Evolutionary conservation across 805 yeast species (phyloP).

Genomic region (Candida palmyrensis): DNA sequence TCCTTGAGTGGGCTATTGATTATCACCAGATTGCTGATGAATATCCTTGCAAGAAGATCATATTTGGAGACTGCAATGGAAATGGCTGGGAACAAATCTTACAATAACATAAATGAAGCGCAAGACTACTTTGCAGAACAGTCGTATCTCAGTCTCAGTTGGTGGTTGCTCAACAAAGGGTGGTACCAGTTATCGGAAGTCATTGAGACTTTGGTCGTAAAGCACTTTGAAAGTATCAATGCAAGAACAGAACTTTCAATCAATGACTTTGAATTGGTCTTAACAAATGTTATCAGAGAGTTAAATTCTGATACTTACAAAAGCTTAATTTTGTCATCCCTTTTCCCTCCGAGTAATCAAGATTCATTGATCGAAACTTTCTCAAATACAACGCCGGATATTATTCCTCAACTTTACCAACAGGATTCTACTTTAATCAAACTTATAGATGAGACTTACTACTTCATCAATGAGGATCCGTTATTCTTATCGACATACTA

Average conservation of each 20-base stretch:
- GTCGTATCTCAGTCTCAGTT: slow-evolving; percentile 77
- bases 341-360: slow-evolving; percentile 32
- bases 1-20: slow-evolving; percentile 65
- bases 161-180: slow-evolving; percentile 93
- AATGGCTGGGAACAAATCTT: slow-evolving; percentile 49
- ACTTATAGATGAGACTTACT: slow-evolving; percentile 42
- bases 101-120: slow-evolving; percentile 13
- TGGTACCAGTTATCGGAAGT: slow-evolving; percentile 55
- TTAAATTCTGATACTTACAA: slow-evolving; percentile 10
- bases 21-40: slow-evolving; percentile 79
- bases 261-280: slow-evolving; percentile 47
- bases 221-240: slow-evolving; percentile 56
- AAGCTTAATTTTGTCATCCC: slow-evolving; percentile 13
- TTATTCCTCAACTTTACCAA: slow-evolving; percentile 30
- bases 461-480: slow-evolving; percentile 30
- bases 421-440: slow-evolving; percentile 32
- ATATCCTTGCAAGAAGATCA: slow-evolving; percentile 80
- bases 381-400: slow-evolving; percentile 41
- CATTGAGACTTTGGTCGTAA: slow-evolving; percentile 53
- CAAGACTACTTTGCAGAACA: slow-evolving; percentile 63
- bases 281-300: slow-evolving; percentile 17
- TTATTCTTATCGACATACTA: slow-evolving; percentile 25
- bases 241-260: slow-evolving; percentile 70
- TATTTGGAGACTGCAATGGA: slow-evolving; percentile 75
- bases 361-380: slow-evolving; percentile 42